Base-by-base conservation (phyloP, 805 yeast genomes). In the Metschnikowia kofuensis region DNA sequence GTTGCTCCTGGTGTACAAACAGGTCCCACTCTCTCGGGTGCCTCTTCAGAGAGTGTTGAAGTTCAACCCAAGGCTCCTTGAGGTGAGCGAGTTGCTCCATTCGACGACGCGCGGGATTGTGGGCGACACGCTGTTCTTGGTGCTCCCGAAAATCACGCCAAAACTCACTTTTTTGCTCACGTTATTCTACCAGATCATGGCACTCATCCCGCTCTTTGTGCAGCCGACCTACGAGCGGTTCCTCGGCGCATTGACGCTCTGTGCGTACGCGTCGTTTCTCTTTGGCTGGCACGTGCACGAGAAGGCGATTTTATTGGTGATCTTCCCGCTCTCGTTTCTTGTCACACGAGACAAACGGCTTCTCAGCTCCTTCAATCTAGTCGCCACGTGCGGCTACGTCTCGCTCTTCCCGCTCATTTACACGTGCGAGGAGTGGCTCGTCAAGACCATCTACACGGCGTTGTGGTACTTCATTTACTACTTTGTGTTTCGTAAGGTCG, bases 231-330 rank as follows among this genome's bases (percentile, higher is more conserved):
- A 78, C 63, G 82, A 82, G 54, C 76, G 95, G 55, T 94, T 94
- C 57, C 65, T 91, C 14, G 97, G 96, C 0, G 80, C 91, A 1
- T 68, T 94, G 58, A 85, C 97, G 0, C 75, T 92, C 42, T 92
- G 98, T 68, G 98, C 95, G 4, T 89, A 82, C 68, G 84, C 96
- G 0, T 87, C 96, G 2, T 94, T 88, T 62, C 69, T 94, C 42
- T 94, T 94, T 68, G 99, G 99, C 6, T 94, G 98, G 97, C 98
- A 94, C 62, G 99, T 94, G 26, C 99, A 94, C 69, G 99, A 94
- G 67, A 94, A 94, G 76, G 98, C 98, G 0, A 82, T 94, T n/a
- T 77, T 94, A 75, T 66, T 91, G 16, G 85, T 92, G 2, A 86
- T 94, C 8, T 79, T 94, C 56, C 99, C 99, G 1, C 83, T 89